These are phyloP conservation scores for Pilatotrama ljubarskyi DNA, from an alignment of 768 basidiomycete genomes.

Conservation along the genomic window DNA sequence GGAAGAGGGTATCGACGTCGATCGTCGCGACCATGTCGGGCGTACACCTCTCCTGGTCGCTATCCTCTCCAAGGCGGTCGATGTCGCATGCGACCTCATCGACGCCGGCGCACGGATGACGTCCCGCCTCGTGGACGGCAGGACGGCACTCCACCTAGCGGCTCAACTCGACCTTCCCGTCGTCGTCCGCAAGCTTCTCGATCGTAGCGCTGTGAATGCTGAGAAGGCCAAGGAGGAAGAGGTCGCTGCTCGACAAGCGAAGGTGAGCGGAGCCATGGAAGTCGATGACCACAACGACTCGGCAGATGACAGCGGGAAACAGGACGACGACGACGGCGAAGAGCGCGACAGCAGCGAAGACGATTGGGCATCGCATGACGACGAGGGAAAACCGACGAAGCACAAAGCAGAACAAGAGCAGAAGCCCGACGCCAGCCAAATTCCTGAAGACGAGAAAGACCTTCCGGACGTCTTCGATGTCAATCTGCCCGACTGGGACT, in stretches of 20 bases:
- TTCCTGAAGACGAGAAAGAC: constrained; percentile 50
- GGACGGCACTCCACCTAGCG: constrained; percentile 56
- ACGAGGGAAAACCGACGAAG: constrained; percentile 32
- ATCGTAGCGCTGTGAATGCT: constrained; percentile 42
- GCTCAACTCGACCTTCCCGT: constrained; percentile 45
- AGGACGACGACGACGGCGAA: constrained; percentile 12
- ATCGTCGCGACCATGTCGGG: constrained; percentile 62
- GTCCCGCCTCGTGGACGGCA: constrained; percentile 56
- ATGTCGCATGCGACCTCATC: constrained; percentile 51
- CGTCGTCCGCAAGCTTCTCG: constrained; percentile 52
- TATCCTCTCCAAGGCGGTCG: constrained; percentile 45
- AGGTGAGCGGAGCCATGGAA: constrained; percentile 20
- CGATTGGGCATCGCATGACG: constrained; percentile 34
- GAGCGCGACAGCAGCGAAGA: constrained; percentile 25
- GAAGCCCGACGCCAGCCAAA: constrained; percentile 35
- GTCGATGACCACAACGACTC: constrained; percentile 16
- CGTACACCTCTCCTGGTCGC: constrained; percentile 62
- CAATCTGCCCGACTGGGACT: constrained; percentile 59
- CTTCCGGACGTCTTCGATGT: constrained; percentile 58
- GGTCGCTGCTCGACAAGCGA: constrained; percentile 16
- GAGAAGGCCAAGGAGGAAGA: constrained; percentile 29
- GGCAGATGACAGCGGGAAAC: too few relatives aligned
- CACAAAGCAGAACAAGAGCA: constrained; percentile 26
- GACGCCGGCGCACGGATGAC: constrained; percentile 58
- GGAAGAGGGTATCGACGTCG: constrained; percentile 44